Percentiles rank a stretch among this genome's conserved stretches.
Conservation (phyloP, 2,329 filamentous ascomycete species). For the Didymellaceae sp. region DNA sequence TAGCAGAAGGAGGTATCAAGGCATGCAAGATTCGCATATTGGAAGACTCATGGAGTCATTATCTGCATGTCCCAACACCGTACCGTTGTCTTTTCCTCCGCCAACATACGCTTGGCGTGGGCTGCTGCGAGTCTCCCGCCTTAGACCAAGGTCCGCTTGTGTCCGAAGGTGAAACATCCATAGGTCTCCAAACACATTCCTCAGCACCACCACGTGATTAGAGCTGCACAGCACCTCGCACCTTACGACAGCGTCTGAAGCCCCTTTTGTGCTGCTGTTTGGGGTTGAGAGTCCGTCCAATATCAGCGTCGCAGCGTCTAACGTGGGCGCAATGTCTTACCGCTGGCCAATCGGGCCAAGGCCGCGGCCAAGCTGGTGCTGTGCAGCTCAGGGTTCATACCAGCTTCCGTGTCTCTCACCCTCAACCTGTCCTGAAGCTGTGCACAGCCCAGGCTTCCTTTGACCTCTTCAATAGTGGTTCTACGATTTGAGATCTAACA, state of each 20-base stretch:
- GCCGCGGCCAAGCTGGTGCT: constrained; percentile 13
- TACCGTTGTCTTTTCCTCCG: too few species aligned
- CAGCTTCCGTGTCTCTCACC: constrained; percentile 4
- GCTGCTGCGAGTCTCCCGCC: background rate
- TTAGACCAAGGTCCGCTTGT: constrained; percentile 1
- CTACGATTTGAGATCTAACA: background rate
- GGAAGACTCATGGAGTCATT: too few species aligned
- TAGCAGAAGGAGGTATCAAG: too few species aligned
- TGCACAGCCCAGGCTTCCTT: constrained; percentile 1
- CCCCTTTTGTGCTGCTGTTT: background rate
- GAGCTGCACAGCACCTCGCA: background rate
- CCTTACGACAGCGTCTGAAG: background rate
- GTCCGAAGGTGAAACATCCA: constrained; percentile 2
- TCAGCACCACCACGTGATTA: background rate
- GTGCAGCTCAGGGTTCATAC: constrained; percentile 10
- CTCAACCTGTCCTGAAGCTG: constrained; percentile 6
- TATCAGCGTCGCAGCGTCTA: constrained; percentile 15
- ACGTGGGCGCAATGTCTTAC: constrained; percentile 13
- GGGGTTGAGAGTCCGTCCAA: constrained; percentile 4
- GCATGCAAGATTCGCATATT: too few species aligned
- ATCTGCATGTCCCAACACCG: too few species aligned
- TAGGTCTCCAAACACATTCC: background rate
- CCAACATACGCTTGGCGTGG: constrained; percentile 4
- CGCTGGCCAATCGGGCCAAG: background rate
- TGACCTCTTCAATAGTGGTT: background rate